Conservation (phyloP, 208 protist genomes). For the Leishmania mexicana region DNA sequence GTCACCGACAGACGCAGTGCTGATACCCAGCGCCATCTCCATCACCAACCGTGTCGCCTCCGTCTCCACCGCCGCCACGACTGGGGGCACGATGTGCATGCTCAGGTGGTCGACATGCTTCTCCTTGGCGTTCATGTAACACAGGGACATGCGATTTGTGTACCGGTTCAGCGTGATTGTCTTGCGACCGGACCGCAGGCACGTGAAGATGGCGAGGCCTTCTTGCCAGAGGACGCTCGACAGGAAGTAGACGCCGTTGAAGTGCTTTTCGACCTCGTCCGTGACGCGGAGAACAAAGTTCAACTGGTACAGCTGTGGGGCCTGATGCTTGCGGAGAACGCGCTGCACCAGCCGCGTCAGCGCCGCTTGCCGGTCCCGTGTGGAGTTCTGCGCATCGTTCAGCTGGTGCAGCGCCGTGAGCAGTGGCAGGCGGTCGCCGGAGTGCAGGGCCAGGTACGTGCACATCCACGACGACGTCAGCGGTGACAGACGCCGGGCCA, state of each 20-base stretch:
- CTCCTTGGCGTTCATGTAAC: slow-evolving; percentile 50
- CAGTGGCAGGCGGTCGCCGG: slow-evolving; percentile 64
- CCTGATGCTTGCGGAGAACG: slow-evolving; percentile 61
- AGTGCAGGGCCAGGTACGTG: slow-evolving; percentile 73
- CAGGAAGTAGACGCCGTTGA: slow-evolving; percentile 75
- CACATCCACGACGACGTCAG: slow-evolving; percentile 61
- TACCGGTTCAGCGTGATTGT: slow-evolving; percentile 65
- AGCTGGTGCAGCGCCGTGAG: slow-evolving; percentile 63
- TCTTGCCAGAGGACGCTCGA: slow-evolving; percentile 39
- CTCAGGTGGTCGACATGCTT: slow-evolving; percentile 34
- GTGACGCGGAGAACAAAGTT: slow-evolving; percentile 76
- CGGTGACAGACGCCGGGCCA: slow-evolving; percentile 69
- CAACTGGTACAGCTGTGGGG: slow-evolving; percentile 52
- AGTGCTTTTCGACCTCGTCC: slow-evolving; percentile 57
- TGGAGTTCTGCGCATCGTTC: slow-evolving; percentile 36
- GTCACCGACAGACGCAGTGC: slow-evolving; percentile 16
- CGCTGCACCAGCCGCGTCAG: slow-evolving; percentile 52
- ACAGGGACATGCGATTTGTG: slow-evolving; percentile 43
- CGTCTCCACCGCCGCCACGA: slow-evolving; percentile 56
- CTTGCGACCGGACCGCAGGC: slow-evolving; percentile 70
- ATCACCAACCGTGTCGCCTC: slow-evolving; percentile 52
- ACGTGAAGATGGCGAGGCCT: slow-evolving; percentile 64
- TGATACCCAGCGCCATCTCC: slow-evolving; percentile 31
- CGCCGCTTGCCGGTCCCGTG: slow-evolving; percentile 43
- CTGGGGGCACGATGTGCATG: slow-evolving; percentile 43